Evolutionary conservation across 164 flowering plant genomes (phyloP).

Genomic region (Umbilicus rupestris): DNA sequence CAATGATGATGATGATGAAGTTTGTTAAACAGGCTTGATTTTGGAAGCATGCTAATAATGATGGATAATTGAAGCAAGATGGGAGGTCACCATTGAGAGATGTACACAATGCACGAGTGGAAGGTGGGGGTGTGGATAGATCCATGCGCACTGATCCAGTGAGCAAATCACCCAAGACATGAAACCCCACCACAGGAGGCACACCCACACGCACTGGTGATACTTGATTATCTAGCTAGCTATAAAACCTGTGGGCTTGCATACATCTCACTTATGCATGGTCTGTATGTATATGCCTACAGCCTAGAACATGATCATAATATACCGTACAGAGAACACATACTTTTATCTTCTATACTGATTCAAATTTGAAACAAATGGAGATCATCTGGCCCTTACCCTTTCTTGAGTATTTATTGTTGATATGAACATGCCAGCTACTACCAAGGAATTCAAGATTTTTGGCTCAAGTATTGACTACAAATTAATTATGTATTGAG

Average conservation of each 20-base stretch:
- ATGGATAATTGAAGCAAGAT: background rate
- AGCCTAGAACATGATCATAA: background rate
- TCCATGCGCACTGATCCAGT: background rate
- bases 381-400: background rate
- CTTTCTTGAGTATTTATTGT: background rate
- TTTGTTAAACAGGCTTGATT: background rate
- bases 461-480: background rate
- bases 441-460: background rate
- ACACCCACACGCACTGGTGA: conserved; percentile 6
- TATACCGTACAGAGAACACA: background rate
- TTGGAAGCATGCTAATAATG: conserved; percentile 6
- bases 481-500: background rate
- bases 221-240: background rate
- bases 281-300: background rate
- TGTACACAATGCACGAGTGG: conserved; percentile 5
- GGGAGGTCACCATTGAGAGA: background rate
- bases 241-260: background rate
- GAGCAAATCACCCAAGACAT: conserved; percentile 2
- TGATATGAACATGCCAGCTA: background rate
- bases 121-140: background rate
- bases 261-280: background rate
- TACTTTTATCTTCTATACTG: background rate
- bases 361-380: background rate
- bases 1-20: background rate
- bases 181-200: conserved; percentile 1